Evolutionary conservation across 2,329 filamentous ascomycete species (phyloP).

Genomic region (Phoma sp.): DNA sequence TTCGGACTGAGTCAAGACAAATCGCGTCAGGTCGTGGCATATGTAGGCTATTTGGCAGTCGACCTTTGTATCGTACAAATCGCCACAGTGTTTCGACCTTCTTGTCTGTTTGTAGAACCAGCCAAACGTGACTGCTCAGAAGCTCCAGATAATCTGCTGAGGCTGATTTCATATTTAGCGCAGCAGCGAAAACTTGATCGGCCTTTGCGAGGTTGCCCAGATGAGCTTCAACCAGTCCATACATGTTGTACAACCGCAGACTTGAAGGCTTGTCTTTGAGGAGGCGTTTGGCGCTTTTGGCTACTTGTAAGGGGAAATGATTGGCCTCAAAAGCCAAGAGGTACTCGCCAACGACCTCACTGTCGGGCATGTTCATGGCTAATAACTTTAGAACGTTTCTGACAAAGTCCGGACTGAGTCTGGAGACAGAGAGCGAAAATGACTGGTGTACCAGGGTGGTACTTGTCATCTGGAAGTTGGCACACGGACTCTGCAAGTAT

Average conservation of each 20-base stretch:
- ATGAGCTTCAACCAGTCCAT: conserved; percentile 73
- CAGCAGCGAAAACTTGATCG: conserved; percentile 70
- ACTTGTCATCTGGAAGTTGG: conserved; percentile 30
- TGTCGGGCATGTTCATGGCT: conserved; percentile 46
- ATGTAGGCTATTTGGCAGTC: neutral
- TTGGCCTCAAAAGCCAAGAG: conserved; percentile 71
- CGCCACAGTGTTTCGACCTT: conserved; percentile 41
- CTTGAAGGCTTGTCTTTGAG: conserved; percentile 73
- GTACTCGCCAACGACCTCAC: conserved; percentile 69
- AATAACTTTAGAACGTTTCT: conserved; percentile 63
- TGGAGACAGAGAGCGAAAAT: conserved; percentile 24
- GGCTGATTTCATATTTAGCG: conserved; percentile 64
- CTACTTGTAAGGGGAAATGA: conserved; percentile 62
- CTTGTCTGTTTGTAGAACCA: conserved; percentile 62
- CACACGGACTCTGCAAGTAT: conserved; percentile 4
- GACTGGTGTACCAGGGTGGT: conserved; percentile 34
- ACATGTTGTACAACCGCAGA: conserved; percentile 77
- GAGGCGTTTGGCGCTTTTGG: conserved; percentile 75
- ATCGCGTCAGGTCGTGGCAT: conserved; percentile 3
- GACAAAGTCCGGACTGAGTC: conserved; percentile 28
- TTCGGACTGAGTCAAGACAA: neutral
- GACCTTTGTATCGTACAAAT: conserved; percentile 41
- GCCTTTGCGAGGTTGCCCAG: conserved; percentile 66
- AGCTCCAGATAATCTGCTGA: conserved; percentile 61
- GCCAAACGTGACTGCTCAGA: conserved; percentile 70